These are phyloP conservation scores for Erodium moschatum DNA, from an alignment of 441 rosid species.

Conservation along the genomic window DNA sequence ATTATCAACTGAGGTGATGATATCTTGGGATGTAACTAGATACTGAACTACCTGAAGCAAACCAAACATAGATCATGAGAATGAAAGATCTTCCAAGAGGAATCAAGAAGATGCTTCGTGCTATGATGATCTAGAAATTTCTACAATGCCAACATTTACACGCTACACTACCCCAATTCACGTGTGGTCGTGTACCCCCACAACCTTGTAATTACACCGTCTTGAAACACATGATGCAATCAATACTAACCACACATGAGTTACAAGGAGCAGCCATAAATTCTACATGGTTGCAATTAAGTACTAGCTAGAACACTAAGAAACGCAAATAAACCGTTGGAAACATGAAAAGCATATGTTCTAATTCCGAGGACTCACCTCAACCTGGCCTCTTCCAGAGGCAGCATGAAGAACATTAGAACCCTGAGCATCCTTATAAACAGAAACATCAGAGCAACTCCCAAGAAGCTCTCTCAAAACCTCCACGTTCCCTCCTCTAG, in stretches of 20 bases:
- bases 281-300: background rate
- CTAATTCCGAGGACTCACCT: constrained; percentile 33
- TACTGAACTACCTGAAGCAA: constrained; percentile 56
- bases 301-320: background rate
- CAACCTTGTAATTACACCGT: background rate
- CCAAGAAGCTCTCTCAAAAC: constrained; percentile 41
- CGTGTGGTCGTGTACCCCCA: too few relatives aligned
- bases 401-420: constrained; percentile 74
- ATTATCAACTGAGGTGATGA: constrained; percentile 41
- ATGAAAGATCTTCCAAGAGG: background rate
- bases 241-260: background rate
- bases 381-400: constrained; percentile 70
- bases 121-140: too few relatives aligned
- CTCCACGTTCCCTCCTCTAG: constrained; percentile 82
- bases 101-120: too few relatives aligned
- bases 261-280: too few relatives aligned
- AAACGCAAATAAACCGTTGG: background rate
- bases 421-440: constrained; percentile 54
- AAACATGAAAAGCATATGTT: background rate
- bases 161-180: too few relatives aligned
- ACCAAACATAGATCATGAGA: background rate
- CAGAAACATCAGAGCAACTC: constrained; percentile 35
- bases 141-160: too few relatives aligned
- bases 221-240: background rate
- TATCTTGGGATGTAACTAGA: constrained; percentile 46